These are phyloP conservation scores for Umbelopsis ramanniana DNA, from an alignment of 192 early-diverging fungal species.

Conservation along the genomic window DNA sequence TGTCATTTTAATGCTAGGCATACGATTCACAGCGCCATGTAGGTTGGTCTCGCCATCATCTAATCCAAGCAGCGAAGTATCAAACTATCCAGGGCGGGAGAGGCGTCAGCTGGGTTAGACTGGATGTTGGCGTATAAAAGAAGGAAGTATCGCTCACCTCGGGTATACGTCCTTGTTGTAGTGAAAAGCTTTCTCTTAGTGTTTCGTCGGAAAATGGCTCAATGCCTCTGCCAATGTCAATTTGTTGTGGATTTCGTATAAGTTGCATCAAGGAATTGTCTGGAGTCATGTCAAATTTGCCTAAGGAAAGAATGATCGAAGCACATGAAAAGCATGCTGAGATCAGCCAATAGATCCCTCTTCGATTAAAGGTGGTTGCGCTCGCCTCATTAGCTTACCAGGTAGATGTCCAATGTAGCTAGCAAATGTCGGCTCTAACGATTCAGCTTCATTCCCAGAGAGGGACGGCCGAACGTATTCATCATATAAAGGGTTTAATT, in stretches of 20 bases:
- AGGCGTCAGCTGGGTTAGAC: not conserved
- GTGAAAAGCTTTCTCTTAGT: constrained; percentile 34
- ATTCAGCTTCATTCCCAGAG: constrained; percentile 33
- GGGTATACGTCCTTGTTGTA: constrained; percentile 40
- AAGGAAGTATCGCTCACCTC: constrained; percentile 25
- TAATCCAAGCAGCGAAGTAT: constrained; percentile 33
- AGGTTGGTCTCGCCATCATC: constrained; percentile 21
- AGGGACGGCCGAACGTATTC: constrained; percentile 39
- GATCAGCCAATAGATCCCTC: no score
- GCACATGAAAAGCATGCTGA: no score
- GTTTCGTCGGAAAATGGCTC: constrained; percentile 33
- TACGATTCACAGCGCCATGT: not conserved
- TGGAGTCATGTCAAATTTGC: constrained; percentile 32
- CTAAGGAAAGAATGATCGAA: not conserved
- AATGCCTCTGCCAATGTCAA: constrained; percentile 25
- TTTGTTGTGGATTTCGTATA: constrained; percentile 36
- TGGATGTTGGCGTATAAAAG: not conserved
- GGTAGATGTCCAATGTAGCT: constrained; percentile 39
- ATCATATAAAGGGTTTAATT: constrained; percentile 40
- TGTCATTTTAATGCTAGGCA: constrained; percentile 20
- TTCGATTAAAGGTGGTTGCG: not conserved
- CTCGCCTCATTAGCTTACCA: constrained; percentile 19
- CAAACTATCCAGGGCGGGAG: constrained; percentile 27
- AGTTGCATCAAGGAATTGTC: constrained; percentile 38
- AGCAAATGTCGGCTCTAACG: constrained; percentile 26